Percentiles rank a stretch among this genome's conserved stretches.
These are phyloP conservation scores for Phytomonas serpens DNA, from an alignment of 208 protist genomes.

Conservation along the genomic window DNA sequence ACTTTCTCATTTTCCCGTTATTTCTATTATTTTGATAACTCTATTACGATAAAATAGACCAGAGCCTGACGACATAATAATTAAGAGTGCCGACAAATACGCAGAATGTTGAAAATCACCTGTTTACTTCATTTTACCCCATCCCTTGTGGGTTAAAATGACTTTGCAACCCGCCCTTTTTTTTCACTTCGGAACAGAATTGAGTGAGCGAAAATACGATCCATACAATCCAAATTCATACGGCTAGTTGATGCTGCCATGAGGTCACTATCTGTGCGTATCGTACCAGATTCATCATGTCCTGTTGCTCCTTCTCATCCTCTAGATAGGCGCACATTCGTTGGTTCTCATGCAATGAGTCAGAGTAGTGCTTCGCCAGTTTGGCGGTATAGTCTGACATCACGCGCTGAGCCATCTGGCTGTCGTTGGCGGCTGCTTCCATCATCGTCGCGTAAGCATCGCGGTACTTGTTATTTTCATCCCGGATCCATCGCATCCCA, in stretches of 20 bases:
- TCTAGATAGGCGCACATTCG: slow-evolving; percentile 58
- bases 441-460: slow-evolving; percentile 66
- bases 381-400: slow-evolving; percentile 65
- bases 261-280: slow-evolving; percentile 62
- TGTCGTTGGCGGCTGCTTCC: slow-evolving; percentile 54
- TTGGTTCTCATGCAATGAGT: slow-evolving; percentile 55
- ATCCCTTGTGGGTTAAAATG: background rate
- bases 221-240: slow-evolving; percentile 8
- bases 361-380: slow-evolving; percentile 57
- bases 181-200: background rate
- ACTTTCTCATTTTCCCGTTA: slow-evolving; percentile 5
- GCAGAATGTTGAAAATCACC: background rate
- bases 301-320: slow-evolving; percentile 44
- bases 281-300: slow-evolving; percentile 44
- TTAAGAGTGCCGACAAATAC: background rate
- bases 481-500: slow-evolving; percentile 41
- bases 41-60: slow-evolving; percentile 6
- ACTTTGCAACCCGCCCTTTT: too few relatives aligned
- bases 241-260: slow-evolving; percentile 67
- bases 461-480: slow-evolving; percentile 75
- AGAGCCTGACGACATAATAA: background rate
- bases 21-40: slow-evolving; percentile 5
- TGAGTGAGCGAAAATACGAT: background rate
- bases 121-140: background rate
- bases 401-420: slow-evolving; percentile 39